phyloP scores from a whole-genome alignment of 73 alveolate species.

The Symbiodinium natans region DNA sequence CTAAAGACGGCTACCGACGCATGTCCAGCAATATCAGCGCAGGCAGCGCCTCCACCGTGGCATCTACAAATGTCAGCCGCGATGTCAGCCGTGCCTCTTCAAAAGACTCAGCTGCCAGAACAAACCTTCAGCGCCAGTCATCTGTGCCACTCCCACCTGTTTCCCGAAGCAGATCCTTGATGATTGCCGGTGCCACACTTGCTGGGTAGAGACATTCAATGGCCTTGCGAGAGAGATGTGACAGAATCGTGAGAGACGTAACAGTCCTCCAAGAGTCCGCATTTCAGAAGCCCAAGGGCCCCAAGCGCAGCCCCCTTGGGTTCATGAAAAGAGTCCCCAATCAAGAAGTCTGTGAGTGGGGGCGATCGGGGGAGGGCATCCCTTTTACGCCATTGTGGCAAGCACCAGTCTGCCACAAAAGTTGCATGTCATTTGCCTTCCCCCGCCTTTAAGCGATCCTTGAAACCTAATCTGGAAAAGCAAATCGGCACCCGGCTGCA shows the following conservation, averaged over 20 bases:
- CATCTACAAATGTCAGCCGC: background rate
- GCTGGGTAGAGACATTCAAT: background rate
- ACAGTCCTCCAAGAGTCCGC: background rate
- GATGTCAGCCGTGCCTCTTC: constrained; percentile 16
- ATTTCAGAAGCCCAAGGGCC: background rate
- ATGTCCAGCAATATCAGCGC: constrained; percentile 49
- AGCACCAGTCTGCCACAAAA: background rate
- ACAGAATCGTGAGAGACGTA: background rate
- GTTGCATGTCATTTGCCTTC: background rate
- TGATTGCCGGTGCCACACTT: constrained; percentile 44
- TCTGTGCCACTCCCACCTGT: constrained; percentile 10
- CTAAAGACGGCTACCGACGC: background rate
- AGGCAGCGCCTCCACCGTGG: constrained; percentile 18
- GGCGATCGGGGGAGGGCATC: too few relatives aligned
- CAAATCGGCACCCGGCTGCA: too few relatives aligned
- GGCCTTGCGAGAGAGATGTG: too few relatives aligned
- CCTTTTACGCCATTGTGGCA: background rate
- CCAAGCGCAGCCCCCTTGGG: background rate
- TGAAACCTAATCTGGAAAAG: background rate
- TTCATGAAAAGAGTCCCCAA: too few relatives aligned
- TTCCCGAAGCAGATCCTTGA: constrained; percentile 54
- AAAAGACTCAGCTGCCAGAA: constrained; percentile 18
- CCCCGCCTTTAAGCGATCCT: background rate
- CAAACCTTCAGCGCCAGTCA: constrained; percentile 34
- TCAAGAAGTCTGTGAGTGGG: too few relatives aligned